These are phyloP conservation scores for Annulohypoxylon maeteangense DNA, from an alignment of 495 filamentous ascomycete genomes.

Conservation along the genomic window DNA sequence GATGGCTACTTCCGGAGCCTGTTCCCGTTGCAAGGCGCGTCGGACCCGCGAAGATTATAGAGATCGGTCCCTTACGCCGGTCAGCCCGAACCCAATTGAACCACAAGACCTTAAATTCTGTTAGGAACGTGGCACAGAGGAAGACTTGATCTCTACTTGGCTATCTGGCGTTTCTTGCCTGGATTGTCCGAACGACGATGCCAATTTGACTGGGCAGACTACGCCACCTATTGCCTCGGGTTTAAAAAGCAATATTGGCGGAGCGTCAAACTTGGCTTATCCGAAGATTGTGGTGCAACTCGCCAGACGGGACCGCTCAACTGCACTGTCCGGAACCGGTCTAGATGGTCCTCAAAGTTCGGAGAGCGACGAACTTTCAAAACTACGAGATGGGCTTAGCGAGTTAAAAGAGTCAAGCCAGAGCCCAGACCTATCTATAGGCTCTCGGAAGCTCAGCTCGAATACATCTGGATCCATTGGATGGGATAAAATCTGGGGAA, in stretches of 20 bases:
- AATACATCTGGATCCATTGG: slow-evolving; percentile 40
- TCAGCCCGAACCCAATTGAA: slow-evolving; percentile 38
- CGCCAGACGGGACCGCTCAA: slow-evolving; percentile 12
- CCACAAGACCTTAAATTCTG: slow-evolving; percentile 6
- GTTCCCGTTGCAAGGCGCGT: slow-evolving; percentile 18
- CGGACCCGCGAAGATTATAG: slow-evolving; percentile 29
- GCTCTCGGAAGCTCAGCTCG: slow-evolving; percentile 27
- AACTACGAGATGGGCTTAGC: slow-evolving; percentile 26
- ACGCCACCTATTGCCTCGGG: not conserved
- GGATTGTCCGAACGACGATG: slow-evolving; percentile 1
- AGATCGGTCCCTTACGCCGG: slow-evolving; percentile 30
- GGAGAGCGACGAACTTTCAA: slow-evolving; percentile 32
- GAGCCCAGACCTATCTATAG: slow-evolving; percentile 25
- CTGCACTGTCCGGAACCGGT: slow-evolving; percentile 31
- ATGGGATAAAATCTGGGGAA: slow-evolving; percentile 39
- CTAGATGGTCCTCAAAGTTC: slow-evolving; percentile 46
- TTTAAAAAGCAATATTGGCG: not conserved
- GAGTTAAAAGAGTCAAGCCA: slow-evolving; percentile 25
- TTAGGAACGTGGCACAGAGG: slow-evolving; percentile 23
- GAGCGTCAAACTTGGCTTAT: not conserved
- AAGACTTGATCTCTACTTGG: slow-evolving; percentile 37
- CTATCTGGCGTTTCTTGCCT: slow-evolving; percentile 28
- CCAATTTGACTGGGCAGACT: not conserved
- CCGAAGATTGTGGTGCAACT: slow-evolving; percentile 25
- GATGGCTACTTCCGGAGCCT: slow-evolving; percentile 17